These are phyloP conservation scores for Coemansia sp. DNA, from an alignment of 192 early-diverging fungal genomes.

Conservation along the genomic window DNA sequence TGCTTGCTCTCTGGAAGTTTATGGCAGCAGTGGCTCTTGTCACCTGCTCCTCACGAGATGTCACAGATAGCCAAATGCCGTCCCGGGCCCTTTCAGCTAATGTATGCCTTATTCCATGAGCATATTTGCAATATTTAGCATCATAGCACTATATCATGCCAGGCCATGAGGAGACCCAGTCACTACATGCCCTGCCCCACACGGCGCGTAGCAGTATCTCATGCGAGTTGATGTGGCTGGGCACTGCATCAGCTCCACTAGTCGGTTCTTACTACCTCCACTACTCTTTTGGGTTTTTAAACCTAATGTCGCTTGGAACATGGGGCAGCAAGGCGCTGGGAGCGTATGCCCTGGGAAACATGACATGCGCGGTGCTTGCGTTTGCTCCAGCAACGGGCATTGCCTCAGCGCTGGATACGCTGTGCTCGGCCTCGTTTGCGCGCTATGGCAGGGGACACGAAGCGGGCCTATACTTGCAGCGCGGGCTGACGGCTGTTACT, in stretches of 20 bases:
- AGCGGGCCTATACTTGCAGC: slow-evolving; percentile 71
- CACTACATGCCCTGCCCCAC: neutral
- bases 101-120: too few species aligned
- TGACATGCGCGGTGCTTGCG: slow-evolving; percentile 68
- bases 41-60: too few species aligned
- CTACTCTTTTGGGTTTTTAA: slow-evolving; percentile 61
- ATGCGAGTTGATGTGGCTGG: slow-evolving; percentile 31
- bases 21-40: too few species aligned
- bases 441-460: slow-evolving; percentile 56
- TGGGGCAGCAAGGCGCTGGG: slow-evolving; percentile 61
- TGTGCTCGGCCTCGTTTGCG: slow-evolving; percentile 69
- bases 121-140: too few species aligned
- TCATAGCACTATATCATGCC: neutral
- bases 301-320: slow-evolving; percentile 63
- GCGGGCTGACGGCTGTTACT: slow-evolving; percentile 73
- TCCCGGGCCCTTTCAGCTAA: too few species aligned
- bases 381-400: slow-evolving; percentile 72
- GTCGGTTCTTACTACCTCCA: slow-evolving; percentile 66
- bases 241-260: slow-evolving; percentile 48
- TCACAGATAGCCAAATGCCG: too few species aligned
- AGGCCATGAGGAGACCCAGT: slow-evolving; percentile 11
- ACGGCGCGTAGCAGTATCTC: neutral
- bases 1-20: too few species aligned
- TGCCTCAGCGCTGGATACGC: slow-evolving; percentile 72
- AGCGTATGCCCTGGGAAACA: slow-evolving; percentile 64